Base-by-base conservation (phyloP, 306 rosid genomes). In the Gynostemma pentaphyllum region DNA sequence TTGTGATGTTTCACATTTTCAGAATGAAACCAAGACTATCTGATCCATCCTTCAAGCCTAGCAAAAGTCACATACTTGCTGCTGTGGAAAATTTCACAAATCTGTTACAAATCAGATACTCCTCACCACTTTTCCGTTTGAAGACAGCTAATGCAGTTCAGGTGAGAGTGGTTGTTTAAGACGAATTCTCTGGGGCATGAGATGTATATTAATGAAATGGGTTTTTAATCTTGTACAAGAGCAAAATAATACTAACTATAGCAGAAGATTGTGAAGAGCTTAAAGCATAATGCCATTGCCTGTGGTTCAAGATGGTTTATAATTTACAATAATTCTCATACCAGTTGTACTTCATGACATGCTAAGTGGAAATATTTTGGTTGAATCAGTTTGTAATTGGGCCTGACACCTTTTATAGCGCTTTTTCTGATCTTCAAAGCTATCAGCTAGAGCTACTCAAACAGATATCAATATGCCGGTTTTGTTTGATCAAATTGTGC, bases 111-210 rank as follows among this genome's bases (percentile, higher is more conserved):
- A 86, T 86, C 69, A 81, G 99, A 78, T 92, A 92, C 81, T 86
- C 97, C 68, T 92, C 99, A 44, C 96, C 95, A 16, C 99, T 88
- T 64, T 82, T 92, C 81, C 85, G 94, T 67, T 60, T 92, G 86
- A 79, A 64, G 85, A 88, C 96, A 11, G 86, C 81, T 65, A 78
- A 82, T 76, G 85, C 77, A 73, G 81, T 88, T 66, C 95, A 84
- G 96, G 99, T 88, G 76, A 82, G 78, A 66, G 56, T 27, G 49
- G n/a, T 45, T 28, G 34, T 27, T 27, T 57, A 19, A 23, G 34
- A 2, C 37, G 29, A 56, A 18, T 47, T 37, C 21, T 21, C 41
- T 12, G 18, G 18, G 12, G 39, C 32, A 32, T 59, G 47, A 59
- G 9, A 59, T 21, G 5, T 24, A 22, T 57, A 22, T 40, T 11